phyloP scores from a whole-genome alignment of 1,139 yeast species.

The Maudiozyma humilis region DNA sequence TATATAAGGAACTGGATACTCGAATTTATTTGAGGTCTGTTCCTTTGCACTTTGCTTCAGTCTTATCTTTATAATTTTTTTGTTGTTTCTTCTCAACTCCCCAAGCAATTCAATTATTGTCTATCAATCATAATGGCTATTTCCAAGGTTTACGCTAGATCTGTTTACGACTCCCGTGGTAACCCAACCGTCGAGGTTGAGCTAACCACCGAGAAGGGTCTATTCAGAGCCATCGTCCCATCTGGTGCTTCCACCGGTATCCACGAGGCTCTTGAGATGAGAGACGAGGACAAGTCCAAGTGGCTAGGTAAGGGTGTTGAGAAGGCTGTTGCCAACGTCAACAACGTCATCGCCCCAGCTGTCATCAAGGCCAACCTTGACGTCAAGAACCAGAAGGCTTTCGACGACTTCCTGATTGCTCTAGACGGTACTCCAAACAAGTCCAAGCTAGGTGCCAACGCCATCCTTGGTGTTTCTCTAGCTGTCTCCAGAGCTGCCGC shows the following conservation, averaged over 20 bases:
- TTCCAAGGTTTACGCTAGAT: conserved; percentile 74
- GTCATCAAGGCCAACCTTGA: conserved; percentile 63
- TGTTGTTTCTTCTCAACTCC: conserved; percentile 1
- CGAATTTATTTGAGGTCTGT: background rate
- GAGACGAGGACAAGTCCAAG: conserved; percentile 87
- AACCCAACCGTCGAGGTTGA: conserved; percentile 97
- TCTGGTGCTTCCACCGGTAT: conserved; percentile 95
- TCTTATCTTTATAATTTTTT: background rate
- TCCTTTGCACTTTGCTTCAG: background rate
- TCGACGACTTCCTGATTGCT: conserved; percentile 67
- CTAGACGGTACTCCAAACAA: conserved; percentile 93
- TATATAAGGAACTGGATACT: background rate
- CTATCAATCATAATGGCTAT: conserved; percentile 37
- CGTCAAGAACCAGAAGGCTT: conserved; percentile 66
- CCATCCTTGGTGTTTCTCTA: conserved; percentile 88
- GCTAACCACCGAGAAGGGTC: conserved; percentile 73
- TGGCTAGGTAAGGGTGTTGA: conserved; percentile 95
- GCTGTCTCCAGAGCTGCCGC: conserved; percentile 95
- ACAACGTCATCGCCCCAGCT: conserved; percentile 84
- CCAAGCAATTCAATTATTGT: conserved; percentile 14
- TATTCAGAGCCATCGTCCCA: conserved; percentile 89
- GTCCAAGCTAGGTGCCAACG: conserved; percentile 90
- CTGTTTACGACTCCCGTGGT: conserved; percentile 96
- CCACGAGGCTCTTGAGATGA: conserved; percentile 90
- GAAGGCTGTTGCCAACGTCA: conserved; percentile 87